These are phyloP conservation scores for Eucalyptus leucophloia DNA, from an alignment of 345 rosid species.

Conservation along the genomic window DNA sequence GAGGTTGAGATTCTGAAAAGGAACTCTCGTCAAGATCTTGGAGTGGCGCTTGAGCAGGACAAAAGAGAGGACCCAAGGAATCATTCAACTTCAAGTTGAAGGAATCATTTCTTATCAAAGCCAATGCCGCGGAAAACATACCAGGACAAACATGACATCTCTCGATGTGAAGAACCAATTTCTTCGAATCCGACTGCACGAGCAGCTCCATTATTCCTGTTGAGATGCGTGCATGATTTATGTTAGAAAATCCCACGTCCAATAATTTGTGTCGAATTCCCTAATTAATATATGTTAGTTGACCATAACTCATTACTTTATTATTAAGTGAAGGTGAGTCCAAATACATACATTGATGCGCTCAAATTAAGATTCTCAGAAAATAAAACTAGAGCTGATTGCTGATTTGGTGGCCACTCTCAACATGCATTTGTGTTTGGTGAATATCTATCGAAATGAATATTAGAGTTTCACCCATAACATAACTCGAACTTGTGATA, in stretches of 20 bases:
- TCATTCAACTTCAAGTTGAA: not conserved
- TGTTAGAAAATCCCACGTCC: not conserved
- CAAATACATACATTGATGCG: not conserved
- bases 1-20: not conserved
- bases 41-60: not conserved
- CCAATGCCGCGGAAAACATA: not conserved
- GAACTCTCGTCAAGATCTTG: not conserved
- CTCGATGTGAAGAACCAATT: not conserved
- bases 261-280: not conserved
- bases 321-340: not conserved
- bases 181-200: not conserved
- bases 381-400: too few relatives aligned
- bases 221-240: not conserved
- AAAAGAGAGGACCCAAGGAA: not conserved
- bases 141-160: not conserved
- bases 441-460: not conserved
- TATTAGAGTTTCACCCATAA: not conserved
- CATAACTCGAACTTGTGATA: not conserved
- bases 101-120: not conserved
- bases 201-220: not conserved
- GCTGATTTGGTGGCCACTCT: not conserved
- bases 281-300: not conserved
- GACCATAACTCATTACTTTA: not conserved
- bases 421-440: too few relatives aligned
- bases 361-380: accelerated